Conservation (phyloP, 2,329 filamentous ascomycete genomes). For the Neurospora sp. region DNA sequence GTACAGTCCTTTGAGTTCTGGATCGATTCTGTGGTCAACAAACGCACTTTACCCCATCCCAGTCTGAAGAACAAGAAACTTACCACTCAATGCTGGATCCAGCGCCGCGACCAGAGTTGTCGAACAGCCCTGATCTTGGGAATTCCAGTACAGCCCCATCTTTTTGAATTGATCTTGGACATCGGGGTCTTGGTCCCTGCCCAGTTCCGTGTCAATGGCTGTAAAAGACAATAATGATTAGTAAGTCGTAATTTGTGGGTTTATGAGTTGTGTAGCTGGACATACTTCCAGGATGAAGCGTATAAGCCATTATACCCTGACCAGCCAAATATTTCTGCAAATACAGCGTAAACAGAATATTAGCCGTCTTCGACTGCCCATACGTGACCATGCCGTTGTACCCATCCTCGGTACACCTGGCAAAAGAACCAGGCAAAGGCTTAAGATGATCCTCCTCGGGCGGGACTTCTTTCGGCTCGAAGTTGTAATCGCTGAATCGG, state of each 20-base stretch:
- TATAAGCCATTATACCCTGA: slow-evolving; percentile 27
- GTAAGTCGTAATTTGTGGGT: no score
- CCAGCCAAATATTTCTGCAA: slow-evolving; percentile 26
- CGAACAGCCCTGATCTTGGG: slow-evolving; percentile 26
- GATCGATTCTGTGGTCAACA: not conserved
- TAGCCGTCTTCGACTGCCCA: slow-evolving; percentile 41
- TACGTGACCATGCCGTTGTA: slow-evolving; percentile 34
- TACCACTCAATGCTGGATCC: slow-evolving; percentile 26
- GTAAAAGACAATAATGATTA: not conserved
- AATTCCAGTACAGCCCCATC: slow-evolving; percentile 25
- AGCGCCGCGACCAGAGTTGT: slow-evolving; percentile 33
- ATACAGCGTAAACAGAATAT: slow-evolving; percentile 34
- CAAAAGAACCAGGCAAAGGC: slow-evolving; percentile 21
- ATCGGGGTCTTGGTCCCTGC: slow-evolving; percentile 26
- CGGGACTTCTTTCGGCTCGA: slow-evolving; percentile 29
- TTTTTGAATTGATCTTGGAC: slow-evolving; percentile 20
- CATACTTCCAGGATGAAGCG: slow-evolving; percentile 33
- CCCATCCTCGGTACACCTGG: slow-evolving; percentile 23
- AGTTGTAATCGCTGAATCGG: slow-evolving; percentile 35
- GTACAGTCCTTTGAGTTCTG: slow-evolving; percentile 24
- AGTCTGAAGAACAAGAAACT: not conserved
- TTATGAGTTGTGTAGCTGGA: not conserved
- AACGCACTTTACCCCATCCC: slow-evolving; percentile 14
- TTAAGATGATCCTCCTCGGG: slow-evolving; percentile 22
- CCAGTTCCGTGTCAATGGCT: slow-evolving; percentile 27